Evolutionary conservation across 2,329 filamentous ascomycete genomes (phyloP).

Genomic region (Tolypocladium paradoxum): DNA sequence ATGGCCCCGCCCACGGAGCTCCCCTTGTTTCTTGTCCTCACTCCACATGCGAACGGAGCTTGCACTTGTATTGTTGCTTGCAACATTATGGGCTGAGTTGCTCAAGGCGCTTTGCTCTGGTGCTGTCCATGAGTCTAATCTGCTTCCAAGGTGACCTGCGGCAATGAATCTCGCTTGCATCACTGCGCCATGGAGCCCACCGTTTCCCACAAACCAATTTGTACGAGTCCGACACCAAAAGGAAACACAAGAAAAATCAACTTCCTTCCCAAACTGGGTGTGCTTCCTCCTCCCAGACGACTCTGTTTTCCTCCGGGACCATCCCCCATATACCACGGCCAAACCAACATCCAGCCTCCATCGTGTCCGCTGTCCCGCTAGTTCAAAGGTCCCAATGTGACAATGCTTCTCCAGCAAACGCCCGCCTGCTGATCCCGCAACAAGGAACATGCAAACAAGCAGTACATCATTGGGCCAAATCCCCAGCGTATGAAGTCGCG

Average conservation of each 20-base stretch:
- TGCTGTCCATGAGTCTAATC: neutral
- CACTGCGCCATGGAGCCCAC: no score
- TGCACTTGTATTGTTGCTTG: neutral
- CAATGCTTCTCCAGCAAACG: neutral
- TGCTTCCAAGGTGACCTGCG: neutral
- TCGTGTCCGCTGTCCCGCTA: neutral
- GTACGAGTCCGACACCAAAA: neutral
- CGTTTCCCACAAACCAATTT: neutral
- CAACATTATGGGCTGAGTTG: neutral
- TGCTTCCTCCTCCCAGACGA: no score
- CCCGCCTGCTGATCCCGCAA: neutral
- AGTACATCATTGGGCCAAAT: neutral
- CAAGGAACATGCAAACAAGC: neutral
- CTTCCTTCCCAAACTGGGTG: neutral
- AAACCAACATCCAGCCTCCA: neutral
- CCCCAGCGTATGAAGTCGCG: neutral
- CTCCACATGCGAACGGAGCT: neutral
- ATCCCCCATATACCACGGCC: neutral
- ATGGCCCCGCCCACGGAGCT: neutral
- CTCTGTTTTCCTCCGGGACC: no score
- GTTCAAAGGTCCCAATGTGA: neutral
- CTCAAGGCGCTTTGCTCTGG: neutral
- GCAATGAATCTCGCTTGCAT: no score
- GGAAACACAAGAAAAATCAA: neutral
- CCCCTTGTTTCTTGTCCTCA: neutral